Base-by-base conservation (phyloP, 345 rosid species). In the Brassica incana region DNA sequence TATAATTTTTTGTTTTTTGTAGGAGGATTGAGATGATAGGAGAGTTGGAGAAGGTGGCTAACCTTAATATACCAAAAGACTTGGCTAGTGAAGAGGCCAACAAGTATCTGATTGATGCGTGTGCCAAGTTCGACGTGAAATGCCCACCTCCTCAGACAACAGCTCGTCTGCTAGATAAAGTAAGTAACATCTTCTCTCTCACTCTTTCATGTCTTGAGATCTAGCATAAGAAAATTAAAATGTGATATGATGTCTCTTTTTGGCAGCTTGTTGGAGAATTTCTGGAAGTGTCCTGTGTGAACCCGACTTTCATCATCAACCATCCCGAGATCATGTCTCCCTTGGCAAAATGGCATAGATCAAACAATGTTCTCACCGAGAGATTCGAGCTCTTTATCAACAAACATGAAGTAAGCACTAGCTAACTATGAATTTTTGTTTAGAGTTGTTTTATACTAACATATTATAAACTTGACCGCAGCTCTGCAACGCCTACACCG, bases 401-500 rank as follows among this genome's bases (percentile, higher is more conserved):
- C 88, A 83, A 92, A 87, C 99, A 85, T 67, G 99, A 96, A 78
- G 99, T 93, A 84, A 12, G 84, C 8, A 33, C 14, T 43, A 5
- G 15, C 64, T 58, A 23, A 40, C 35, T 56, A 29, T 18, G 69
- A 59, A 29, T 36, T 67, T 67, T 36, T 74, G 69, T 45, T 5
- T 30, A 20, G 20, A 32, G 59, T 25, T 30, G 40, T 8, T 74
- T 63, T 2, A n/a, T 50, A 38, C 38, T 81, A 67, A 67, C 48
- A 79, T 68, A 20, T 74, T 30, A 23, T 65, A 11, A 32, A 61
- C 59, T 78, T 30, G 45, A 69, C 66, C 25, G 15, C 78, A 96
- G 98, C 78, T 93, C 43, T 92, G 95, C 86, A 93, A 96, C 72
- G 99, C 99, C 20, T 96, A 96, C 87, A 96, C 99, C 4, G 99